phyloP scores from a whole-genome alignment of 768 basidiomycete genomes.

The Amanita rimosa region DNA sequence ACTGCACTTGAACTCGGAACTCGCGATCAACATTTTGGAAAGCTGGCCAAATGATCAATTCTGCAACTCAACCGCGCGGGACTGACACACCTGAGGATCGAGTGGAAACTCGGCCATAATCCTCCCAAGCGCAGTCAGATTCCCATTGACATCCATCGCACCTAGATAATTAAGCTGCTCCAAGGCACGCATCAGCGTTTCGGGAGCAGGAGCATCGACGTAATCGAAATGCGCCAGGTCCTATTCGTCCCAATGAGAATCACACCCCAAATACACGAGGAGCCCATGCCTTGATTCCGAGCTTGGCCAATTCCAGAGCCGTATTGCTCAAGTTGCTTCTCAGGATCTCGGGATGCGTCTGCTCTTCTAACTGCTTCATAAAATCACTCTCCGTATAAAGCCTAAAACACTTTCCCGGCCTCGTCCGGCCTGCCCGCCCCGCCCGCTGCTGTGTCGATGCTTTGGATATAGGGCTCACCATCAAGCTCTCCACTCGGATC shows the following conservation, averaged over 20 bases:
- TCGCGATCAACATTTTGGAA: slow-evolving; percentile 88
- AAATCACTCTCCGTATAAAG: slow-evolving; percentile 93
- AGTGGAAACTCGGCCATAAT: slow-evolving; percentile 99
- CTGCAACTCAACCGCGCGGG: background rate
- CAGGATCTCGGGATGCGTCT: slow-evolving; percentile 94
- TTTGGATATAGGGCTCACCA: slow-evolving; percentile 84
- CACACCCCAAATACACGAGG: background rate
- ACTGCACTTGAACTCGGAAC: slow-evolving; percentile 91
- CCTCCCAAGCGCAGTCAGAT: slow-evolving; percentile 72
- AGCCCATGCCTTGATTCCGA: slow-evolving; percentile 66
- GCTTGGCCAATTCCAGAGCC: slow-evolving; percentile 86
- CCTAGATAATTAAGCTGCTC: slow-evolving; percentile 88
- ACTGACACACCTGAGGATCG: slow-evolving; percentile 70
- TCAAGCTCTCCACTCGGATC: slow-evolving; percentile 78
- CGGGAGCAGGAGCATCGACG: slow-evolving; percentile 88
- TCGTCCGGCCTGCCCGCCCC: slow-evolving; percentile 86
- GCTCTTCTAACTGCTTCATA: slow-evolving; percentile 90
- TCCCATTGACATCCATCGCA: slow-evolving; percentile 89
- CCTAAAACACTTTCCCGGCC: slow-evolving; percentile 86
- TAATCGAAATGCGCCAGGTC: slow-evolving; percentile 85
- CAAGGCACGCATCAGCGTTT: slow-evolving; percentile 93
- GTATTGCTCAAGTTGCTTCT: slow-evolving; percentile 89
- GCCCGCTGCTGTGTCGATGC: slow-evolving; percentile 89
- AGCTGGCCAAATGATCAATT: slow-evolving; percentile 31
- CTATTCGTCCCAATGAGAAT: slow-evolving; percentile 16